Percentiles rank a stretch among this genome's conserved stretches.
Evolutionary conservation across 305 asterid genomes (phyloP).

Genomic region (Rubia tinctorum): DNA sequence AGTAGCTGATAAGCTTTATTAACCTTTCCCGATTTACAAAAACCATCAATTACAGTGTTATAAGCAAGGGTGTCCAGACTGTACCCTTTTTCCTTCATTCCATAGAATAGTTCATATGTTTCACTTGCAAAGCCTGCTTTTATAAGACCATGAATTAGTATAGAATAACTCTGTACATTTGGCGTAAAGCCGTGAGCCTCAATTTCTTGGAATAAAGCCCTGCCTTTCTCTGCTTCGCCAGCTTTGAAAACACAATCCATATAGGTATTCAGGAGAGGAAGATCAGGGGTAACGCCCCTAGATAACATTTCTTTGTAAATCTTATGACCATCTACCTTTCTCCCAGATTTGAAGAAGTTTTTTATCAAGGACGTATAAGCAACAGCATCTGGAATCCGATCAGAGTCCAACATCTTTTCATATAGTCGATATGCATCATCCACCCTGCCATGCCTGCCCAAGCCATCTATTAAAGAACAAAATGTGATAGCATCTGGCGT

Average conservation of each 20-base stretch:
- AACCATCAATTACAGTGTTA: slow-evolving; percentile 87
- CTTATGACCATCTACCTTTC: slow-evolving; percentile 88
- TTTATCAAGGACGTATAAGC: slow-evolving; percentile 81
- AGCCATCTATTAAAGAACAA: slow-evolving; percentile 86
- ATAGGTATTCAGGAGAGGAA: slow-evolving; percentile 74
- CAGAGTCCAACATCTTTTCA: slow-evolving; percentile 75
- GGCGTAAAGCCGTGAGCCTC: slow-evolving; percentile 58
- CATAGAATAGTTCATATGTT: slow-evolving; percentile 74
- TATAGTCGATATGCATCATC: slow-evolving; percentile 80
- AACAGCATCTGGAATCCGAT: slow-evolving; percentile 55
- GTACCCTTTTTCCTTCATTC: slow-evolving; percentile 89
- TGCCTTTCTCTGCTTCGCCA: slow-evolving; percentile 79
- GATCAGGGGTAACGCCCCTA: slow-evolving; percentile 56
- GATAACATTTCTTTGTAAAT: slow-evolving; percentile 86
- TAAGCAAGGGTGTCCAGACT: slow-evolving; percentile 86
- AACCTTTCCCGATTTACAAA: slow-evolving; percentile 92
- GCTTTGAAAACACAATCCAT: slow-evolving; percentile 90
- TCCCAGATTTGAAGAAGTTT: slow-evolving; percentile 72
- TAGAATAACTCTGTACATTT: slow-evolving; percentile 83
- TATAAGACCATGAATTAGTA: slow-evolving; percentile 77
- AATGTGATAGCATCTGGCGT: slow-evolving; percentile 65
- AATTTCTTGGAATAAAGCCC: slow-evolving; percentile 78
- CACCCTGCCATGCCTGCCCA: slow-evolving; percentile 86
- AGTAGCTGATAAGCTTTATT: slow-evolving; percentile 93
- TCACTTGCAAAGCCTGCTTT: slow-evolving; percentile 90